phyloP scores from a whole-genome alignment of 2,329 filamentous ascomycete genomes.

The Arthrocladium fulminans region DNA sequence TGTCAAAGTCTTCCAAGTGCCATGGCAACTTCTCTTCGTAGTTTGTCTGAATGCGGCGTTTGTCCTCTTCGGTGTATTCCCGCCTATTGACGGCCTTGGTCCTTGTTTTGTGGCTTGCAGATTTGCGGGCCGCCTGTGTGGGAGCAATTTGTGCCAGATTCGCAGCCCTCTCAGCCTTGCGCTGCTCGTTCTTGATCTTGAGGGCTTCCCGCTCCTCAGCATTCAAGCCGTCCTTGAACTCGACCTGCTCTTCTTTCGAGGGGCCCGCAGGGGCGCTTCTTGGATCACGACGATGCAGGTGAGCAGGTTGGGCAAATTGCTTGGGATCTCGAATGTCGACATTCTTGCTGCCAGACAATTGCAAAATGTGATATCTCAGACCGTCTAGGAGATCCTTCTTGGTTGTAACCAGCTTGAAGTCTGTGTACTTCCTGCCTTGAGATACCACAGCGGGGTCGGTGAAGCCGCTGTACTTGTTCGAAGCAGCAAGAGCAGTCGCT shows the following conservation, averaged over 20 bases:
- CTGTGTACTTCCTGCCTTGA: slow-evolving; percentile 31
- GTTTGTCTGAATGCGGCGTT: slow-evolving; percentile 54
- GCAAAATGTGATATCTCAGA: slow-evolving; percentile 78
- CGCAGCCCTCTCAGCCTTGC: slow-evolving; percentile 74
- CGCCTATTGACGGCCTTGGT: slow-evolving; percentile 76
- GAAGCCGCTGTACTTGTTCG: slow-evolving; percentile 21
- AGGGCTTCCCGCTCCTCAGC: slow-evolving; percentile 28
- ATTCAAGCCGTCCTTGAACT: slow-evolving; percentile 56
- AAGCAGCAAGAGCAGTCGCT: slow-evolving; percentile 8
- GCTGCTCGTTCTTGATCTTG: slow-evolving; percentile 51
- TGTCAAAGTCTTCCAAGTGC: slow-evolving; percentile 94
- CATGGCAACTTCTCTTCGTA: slow-evolving; percentile 95
- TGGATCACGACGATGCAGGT: slow-evolving; percentile 81
- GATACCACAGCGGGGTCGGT: slow-evolving; percentile 18
- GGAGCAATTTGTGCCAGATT: slow-evolving; percentile 92
- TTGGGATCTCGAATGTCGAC: slow-evolving; percentile 64
- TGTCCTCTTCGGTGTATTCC: slow-evolving; percentile 66
- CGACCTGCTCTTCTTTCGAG: slow-evolving; percentile 35
- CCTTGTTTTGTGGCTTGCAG: slow-evolving; percentile 62
- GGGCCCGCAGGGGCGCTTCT: slow-evolving; percentile 50
- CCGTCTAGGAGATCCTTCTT: slow-evolving; percentile 72
- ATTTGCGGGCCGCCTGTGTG: slow-evolving; percentile 58
- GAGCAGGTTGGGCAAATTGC: slow-evolving; percentile 79
- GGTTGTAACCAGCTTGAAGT: slow-evolving; percentile 69
- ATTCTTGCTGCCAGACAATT: slow-evolving; percentile 58